Percentiles rank a stretch among this genome's conserved stretches.
Conservation (phyloP, 164 flowering plant species). For the Macadamia tetraphylla region DNA sequence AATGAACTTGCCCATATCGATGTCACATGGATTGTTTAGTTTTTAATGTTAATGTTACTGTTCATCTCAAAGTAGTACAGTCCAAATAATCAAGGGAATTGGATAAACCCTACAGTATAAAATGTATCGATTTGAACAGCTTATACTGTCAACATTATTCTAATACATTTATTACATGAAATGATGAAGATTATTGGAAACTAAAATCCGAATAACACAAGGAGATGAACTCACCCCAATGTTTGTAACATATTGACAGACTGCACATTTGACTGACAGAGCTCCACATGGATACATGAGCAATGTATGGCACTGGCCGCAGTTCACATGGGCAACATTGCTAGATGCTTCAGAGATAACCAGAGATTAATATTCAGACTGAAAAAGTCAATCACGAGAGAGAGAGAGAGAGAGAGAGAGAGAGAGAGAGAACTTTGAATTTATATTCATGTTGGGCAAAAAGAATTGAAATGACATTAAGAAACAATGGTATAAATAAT, state of each 20-base stretch:
- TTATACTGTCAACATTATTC: background rate
- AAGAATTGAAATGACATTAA: too few relatives aligned
- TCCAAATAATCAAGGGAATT: too few relatives aligned
- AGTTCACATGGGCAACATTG: slow-evolving; percentile 70
- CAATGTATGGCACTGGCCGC: slow-evolving; percentile 77
- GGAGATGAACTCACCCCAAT: slow-evolving; percentile 50
- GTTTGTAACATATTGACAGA: slow-evolving; percentile 76
- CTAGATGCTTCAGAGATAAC: slow-evolving; percentile 33
- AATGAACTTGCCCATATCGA: too few relatives aligned
- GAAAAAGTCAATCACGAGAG: slow-evolving; percentile 2
- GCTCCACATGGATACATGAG: slow-evolving; percentile 93
- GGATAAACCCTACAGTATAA: too few relatives aligned
- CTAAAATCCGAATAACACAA: background rate
- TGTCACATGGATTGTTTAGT: too few relatives aligned
- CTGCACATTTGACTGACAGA: slow-evolving; percentile 88
- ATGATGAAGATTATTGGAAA: background rate
- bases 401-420: too few relatives aligned
- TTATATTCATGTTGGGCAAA: too few relatives aligned
- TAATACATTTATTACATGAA: background rate
- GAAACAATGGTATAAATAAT: too few relatives aligned
- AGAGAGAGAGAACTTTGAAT: too few relatives aligned
- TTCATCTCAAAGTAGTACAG: too few relatives aligned
- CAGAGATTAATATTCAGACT: slow-evolving; percentile 7
- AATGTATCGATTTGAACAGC: too few relatives aligned
- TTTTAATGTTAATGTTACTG: too few relatives aligned